phyloP scores from a whole-genome alignment of 306 rosid genomes.

The Cicer pinnatifidum region DNA sequence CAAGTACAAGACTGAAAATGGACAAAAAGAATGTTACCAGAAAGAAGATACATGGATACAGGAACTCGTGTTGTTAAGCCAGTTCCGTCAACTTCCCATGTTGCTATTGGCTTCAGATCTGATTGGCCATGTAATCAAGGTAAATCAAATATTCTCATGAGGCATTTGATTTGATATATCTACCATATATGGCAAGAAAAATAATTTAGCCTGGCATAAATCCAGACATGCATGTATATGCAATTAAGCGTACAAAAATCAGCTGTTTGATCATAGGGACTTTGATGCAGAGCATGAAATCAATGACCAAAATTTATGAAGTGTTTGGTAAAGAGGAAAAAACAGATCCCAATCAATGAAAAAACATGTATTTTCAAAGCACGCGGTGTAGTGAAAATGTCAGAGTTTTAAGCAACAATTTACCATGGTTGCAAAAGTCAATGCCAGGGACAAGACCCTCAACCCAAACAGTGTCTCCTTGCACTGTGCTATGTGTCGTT shows the following conservation, averaged over 20 bases:
- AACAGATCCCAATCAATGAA: slow-evolving; percentile 32
- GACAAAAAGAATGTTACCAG: slow-evolving; percentile 60
- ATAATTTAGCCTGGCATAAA: slow-evolving; percentile 23
- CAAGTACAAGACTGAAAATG: slow-evolving; percentile 7
- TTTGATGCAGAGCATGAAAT: slow-evolving; percentile 17
- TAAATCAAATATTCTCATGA: slow-evolving; percentile 25
- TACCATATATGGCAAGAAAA: slow-evolving; percentile 19
- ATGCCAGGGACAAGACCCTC: slow-evolving; percentile 99
- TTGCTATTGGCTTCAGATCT: slow-evolving; percentile 84
- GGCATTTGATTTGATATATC: slow-evolving; percentile 41
- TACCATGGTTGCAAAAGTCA: slow-evolving; percentile 98
- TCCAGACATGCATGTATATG: slow-evolving; percentile 14
- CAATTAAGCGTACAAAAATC: slow-evolving; percentile 23
- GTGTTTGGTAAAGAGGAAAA: background rate
- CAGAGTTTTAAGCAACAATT: slow-evolving; percentile 37
- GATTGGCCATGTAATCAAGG: slow-evolving; percentile 44
- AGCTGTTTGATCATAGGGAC: slow-evolving; percentile 5
- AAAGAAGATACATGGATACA: slow-evolving; percentile 86
- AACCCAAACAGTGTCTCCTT: slow-evolving; percentile 78
- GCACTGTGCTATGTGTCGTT: slow-evolving; percentile 46
- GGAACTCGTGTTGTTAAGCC: slow-evolving; percentile 73
- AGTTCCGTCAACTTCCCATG: slow-evolving; percentile 94
- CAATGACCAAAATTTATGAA: slow-evolving; percentile 30
- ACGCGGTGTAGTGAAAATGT: slow-evolving; percentile 34
- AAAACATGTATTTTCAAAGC: slow-evolving; percentile 32